phyloP scores from a whole-genome alignment of 116 monocot species.

The Cymodocea nodosa region DNA sequence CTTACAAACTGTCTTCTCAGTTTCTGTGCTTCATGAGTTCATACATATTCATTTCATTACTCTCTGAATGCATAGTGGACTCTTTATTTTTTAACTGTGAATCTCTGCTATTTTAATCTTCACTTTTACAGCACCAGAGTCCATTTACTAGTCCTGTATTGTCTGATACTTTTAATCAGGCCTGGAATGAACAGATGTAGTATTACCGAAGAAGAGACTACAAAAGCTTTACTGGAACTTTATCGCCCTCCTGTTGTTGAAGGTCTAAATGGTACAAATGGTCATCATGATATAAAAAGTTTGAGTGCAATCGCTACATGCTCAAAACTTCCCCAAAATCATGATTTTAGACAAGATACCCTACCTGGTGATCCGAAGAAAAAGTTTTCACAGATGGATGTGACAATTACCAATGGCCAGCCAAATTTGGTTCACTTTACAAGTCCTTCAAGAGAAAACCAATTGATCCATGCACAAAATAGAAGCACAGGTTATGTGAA shows the following conservation, averaged over 20 bases:
- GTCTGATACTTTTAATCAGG: conserved; percentile 24
- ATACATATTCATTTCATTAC: too few relatives aligned
- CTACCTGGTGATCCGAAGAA: conserved; percentile 30
- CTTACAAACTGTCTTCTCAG: neutral
- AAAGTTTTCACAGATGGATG: conserved; percentile 30
- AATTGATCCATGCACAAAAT: conserved; percentile 19
- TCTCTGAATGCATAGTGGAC: too few relatives aligned
- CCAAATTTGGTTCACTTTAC: conserved; percentile 8
- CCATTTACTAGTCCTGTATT: conserved; percentile 5
- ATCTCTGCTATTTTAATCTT: too few relatives aligned
- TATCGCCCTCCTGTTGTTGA: conserved; percentile 36
- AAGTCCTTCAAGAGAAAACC: conserved; percentile 28
- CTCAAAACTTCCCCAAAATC: conserved; percentile 9
- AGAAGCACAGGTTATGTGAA: conserved; percentile 25
- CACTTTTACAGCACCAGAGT: neutral
- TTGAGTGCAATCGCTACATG: conserved; percentile 11
- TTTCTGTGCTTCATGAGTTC: too few relatives aligned
- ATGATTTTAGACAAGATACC: conserved; percentile 15
- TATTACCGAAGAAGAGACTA: conserved; percentile 77
- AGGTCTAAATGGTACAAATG: conserved; percentile 18
- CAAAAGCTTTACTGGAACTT: conserved; percentile 53
- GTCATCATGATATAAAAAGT: conserved; percentile 21
- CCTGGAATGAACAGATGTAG: conserved; percentile 80
- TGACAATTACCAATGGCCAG: conserved; percentile 13
- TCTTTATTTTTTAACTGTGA: too few relatives aligned